Percentiles rank a stretch among this genome's conserved stretches.
These are phyloP conservation scores for Scenedesmus sp. DNA, from an alignment of 163 green algal genomes.

Conservation along the genomic window DNA sequence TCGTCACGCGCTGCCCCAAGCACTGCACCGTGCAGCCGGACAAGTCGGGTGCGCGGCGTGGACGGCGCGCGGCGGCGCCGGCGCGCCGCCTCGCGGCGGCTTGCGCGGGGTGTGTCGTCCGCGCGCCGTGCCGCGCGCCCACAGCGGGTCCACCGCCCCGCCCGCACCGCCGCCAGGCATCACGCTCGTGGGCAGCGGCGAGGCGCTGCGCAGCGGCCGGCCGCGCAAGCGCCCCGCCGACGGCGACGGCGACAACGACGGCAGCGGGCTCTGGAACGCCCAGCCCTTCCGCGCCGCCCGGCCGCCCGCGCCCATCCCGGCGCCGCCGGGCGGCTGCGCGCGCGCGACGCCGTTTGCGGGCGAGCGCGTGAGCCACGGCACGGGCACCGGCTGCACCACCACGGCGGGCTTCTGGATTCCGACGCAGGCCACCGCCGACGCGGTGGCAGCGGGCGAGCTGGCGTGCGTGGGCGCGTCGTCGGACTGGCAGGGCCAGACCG, in stretches of 20 bases:
- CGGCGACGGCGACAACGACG: slow-evolving; percentile 41
- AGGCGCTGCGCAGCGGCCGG: slow-evolving; percentile 29
- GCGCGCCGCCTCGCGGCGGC: too few species aligned
- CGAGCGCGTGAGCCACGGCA: slow-evolving; percentile 45
- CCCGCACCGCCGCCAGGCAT: slow-evolving; percentile 39
- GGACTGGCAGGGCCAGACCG: too few species aligned
- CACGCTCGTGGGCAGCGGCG: slow-evolving; percentile 10
- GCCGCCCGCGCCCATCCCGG: slow-evolving; percentile 60
- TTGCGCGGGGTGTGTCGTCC: too few species aligned
- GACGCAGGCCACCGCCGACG: slow-evolving; percentile 48
- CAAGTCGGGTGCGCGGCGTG: slow-evolving; percentile 57
- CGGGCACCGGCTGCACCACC: slow-evolving; percentile 70
- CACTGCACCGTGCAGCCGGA: slow-evolving; percentile 75
- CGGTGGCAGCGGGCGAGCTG: not conserved
- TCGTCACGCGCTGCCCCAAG: slow-evolving; percentile 77
- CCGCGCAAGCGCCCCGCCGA: slow-evolving; percentile 46
- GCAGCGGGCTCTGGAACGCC: slow-evolving; percentile 77
- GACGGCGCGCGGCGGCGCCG: too few species aligned
- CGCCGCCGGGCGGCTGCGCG: slow-evolving; percentile 64
- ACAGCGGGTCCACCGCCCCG: too few species aligned
- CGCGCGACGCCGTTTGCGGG: slow-evolving; percentile 54
- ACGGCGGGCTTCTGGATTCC: slow-evolving; percentile 86
- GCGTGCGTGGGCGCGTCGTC: too few species aligned
- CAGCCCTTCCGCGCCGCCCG: slow-evolving; percentile 75
- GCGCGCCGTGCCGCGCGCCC: too few species aligned